Evolutionary conservation across 352 stramenopile species (phyloP).

Genomic region (Globisporangium polare): DNA sequence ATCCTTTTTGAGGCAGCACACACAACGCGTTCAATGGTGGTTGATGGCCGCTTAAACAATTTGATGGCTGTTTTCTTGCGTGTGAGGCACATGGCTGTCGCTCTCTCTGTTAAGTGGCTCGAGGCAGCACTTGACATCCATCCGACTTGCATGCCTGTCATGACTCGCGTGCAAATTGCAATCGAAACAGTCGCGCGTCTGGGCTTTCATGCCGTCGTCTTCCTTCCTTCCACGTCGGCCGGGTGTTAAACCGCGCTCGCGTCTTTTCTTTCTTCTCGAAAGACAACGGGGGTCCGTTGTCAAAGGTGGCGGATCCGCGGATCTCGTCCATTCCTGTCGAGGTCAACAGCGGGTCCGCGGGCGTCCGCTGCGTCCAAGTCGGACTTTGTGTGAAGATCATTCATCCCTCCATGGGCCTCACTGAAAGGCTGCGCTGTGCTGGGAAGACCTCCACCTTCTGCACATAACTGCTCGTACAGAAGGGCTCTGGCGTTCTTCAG

Average conservation of each 20-base stretch:
- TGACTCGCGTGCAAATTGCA: not conserved
- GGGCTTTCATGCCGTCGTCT: not conserved
- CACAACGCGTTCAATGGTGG: too few relatives aligned
- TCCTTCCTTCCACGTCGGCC: not conserved
- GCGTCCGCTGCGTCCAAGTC: not conserved
- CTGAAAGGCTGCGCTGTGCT: not conserved
- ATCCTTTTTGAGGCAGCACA: too few relatives aligned
- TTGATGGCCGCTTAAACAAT: too few relatives aligned
- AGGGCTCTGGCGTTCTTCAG: not conserved
- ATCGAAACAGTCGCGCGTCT: not conserved
- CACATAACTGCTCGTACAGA: not conserved
- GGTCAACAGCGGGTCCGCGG: too few relatives aligned
- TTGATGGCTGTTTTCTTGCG: too few relatives aligned
- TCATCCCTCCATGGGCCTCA: not conserved
- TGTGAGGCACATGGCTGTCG: too few relatives aligned
- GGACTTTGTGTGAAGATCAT: not conserved
- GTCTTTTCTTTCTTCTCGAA: not conserved
- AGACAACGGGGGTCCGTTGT: not conserved
- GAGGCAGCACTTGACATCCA: too few relatives aligned
- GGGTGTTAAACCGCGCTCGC: not conserved
- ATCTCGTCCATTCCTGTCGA: too few relatives aligned
- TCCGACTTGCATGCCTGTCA: too few relatives aligned
- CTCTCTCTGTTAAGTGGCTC: too few relatives aligned
- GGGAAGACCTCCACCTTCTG: not conserved
- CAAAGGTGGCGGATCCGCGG: not conserved